Evolutionary conservation across 2,329 filamentous ascomycete species (phyloP).

Genomic region (Pleurostoma richardsiae): DNA sequence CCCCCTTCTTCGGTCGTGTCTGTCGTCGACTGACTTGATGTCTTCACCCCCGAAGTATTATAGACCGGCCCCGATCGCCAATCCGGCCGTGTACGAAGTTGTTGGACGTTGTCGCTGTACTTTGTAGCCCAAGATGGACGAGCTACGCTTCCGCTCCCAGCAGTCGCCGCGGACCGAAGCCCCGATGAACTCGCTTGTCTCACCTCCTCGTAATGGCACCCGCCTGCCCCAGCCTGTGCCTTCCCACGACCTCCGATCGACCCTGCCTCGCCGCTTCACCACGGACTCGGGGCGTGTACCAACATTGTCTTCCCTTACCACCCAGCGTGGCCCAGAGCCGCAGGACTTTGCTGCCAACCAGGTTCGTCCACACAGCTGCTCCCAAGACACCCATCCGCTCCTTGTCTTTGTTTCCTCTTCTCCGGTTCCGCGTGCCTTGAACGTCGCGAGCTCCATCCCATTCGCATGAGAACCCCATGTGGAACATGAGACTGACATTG

Average conservation of each 20-base stretch:
- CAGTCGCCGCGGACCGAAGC: slow-evolving; percentile 73
- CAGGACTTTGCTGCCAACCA: slow-evolving; percentile 41
- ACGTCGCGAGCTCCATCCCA: no score
- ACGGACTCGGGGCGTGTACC: slow-evolving; percentile 83
- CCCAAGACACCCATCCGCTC: background rate
- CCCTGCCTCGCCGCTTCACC: slow-evolving; percentile 87
- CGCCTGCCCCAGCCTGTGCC: slow-evolving; percentile 54
- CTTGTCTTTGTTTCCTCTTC: background rate
- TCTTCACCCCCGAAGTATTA: slow-evolving; percentile 22
- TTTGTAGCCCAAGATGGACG: slow-evolving; percentile 58
- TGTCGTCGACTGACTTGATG: background rate
- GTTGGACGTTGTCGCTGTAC: slow-evolving; percentile 28
- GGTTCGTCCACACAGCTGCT: background rate
- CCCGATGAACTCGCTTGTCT: slow-evolving; percentile 68
- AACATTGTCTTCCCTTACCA: slow-evolving; percentile 61
- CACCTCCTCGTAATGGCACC: slow-evolving; percentile 65
- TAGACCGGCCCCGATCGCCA: slow-evolving; percentile 27
- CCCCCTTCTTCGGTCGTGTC: no score
- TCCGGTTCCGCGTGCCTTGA: no score
- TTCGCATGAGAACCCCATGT: no score
- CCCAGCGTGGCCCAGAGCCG: slow-evolving; percentile 41
- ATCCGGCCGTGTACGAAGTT: slow-evolving; percentile 34
- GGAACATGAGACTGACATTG: no score
- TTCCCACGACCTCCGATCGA: slow-evolving; percentile 66
- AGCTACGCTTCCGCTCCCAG: slow-evolving; percentile 72